Conservation (phyloP, 164 flowering plant genomes). For the Magnolia officinalis region DNA sequence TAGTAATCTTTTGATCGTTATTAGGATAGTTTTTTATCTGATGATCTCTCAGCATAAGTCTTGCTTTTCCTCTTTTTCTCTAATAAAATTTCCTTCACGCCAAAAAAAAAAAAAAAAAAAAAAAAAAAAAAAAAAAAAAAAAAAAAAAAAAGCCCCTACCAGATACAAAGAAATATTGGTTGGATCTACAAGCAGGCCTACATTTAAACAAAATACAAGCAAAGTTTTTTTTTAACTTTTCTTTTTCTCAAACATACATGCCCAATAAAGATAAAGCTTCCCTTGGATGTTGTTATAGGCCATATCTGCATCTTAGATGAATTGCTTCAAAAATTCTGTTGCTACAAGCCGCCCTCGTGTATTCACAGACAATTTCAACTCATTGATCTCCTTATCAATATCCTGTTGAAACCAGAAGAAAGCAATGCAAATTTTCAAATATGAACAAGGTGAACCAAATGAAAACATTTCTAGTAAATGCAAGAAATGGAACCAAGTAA, state of each 20-base stretch:
- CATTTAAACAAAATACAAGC: neutral
- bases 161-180: neutral
- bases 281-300: neutral
- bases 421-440: neutral
- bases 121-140: too few relatives aligned
- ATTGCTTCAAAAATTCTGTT: constrained; percentile 89
- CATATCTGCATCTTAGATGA: constrained; percentile 28
- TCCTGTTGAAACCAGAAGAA: constrained; percentile 51
- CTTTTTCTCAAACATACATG: too few relatives aligned
- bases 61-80: too few relatives aligned
- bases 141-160: too few relatives aligned
- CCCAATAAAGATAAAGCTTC: neutral
- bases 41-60: too few relatives aligned
- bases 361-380: constrained; percentile 85
- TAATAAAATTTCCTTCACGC: too few relatives aligned
- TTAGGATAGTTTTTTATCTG: too few relatives aligned
- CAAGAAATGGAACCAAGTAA: neutral
- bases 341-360: constrained; percentile 96
- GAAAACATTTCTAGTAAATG: neutral
- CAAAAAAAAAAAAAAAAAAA: too few relatives aligned
- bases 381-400: constrained; percentile 95
- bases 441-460: neutral
- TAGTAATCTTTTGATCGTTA: too few relatives aligned
- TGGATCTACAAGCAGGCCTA: neutral
- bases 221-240: neutral